Evolutionary conservation across 1,284 basidiomycete genomes (phyloP).

Genomic region (Puccinia brachypodii): DNA sequence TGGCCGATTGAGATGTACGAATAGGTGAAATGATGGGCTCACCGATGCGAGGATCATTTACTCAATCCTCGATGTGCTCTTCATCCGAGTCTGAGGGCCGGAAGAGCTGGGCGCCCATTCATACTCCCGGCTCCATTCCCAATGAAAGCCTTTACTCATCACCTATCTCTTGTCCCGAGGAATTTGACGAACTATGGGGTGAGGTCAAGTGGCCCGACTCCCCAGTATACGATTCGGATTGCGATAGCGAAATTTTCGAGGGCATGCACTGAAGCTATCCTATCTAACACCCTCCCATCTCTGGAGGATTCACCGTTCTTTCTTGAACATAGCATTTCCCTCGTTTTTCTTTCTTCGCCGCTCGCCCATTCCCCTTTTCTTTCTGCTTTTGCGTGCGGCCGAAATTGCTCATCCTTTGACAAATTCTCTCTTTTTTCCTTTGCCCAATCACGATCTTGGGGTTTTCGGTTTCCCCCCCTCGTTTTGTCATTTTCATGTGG

Average conservation of each 20-base stretch:
- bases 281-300: no score
- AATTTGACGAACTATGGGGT: background rate
- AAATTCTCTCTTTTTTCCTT: no score
- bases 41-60: slow-evolving; percentile 30
- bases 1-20: background rate
- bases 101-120: background rate
- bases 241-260: slow-evolving; percentile 39
- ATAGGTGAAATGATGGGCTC: slow-evolving; percentile 44
- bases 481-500: background rate
- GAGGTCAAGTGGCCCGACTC: slow-evolving; percentile 27
- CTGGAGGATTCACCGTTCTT: background rate
- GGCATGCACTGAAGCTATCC: slow-evolving; percentile 37
- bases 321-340: background rate
- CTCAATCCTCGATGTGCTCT: slow-evolving; percentile 11
- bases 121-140: background rate
- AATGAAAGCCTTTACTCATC: background rate
- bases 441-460: no score
- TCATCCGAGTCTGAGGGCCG: background rate
- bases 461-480: no score
- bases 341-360: background rate
- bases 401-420: no score
- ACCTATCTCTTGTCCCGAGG: background rate
- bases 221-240: slow-evolving; percentile 12
- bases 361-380: background rate
- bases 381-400: background rate